These are phyloP conservation scores for Diaporthe nobilis DNA, from an alignment of 2,329 filamentous ascomycete genomes.

Conservation along the genomic window DNA sequence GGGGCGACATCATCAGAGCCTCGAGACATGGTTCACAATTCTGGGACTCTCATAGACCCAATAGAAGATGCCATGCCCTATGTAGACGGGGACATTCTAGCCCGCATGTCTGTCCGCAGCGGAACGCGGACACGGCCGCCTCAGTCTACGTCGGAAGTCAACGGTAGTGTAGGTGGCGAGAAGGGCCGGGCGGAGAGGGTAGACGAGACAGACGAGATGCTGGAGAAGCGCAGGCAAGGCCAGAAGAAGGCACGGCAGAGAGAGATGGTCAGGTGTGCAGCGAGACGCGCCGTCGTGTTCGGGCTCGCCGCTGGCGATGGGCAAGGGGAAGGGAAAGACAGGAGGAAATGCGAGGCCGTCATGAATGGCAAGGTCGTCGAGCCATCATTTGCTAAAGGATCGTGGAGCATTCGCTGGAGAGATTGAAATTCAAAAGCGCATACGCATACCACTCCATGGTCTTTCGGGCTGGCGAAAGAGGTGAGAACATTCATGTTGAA, in stretches of 20 bases:
- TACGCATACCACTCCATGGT: not conserved
- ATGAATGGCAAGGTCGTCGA: constrained; percentile 72
- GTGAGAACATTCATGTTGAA: not conserved
- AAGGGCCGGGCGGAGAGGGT: constrained; percentile 67
- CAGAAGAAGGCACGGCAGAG: constrained; percentile 60
- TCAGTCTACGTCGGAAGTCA: constrained; percentile 63
- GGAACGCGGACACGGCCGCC: constrained; percentile 54
- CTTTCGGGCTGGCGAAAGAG: not conserved
- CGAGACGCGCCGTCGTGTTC: constrained; percentile 72
- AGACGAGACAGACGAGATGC: constrained; percentile 65
- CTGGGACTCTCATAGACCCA: constrained; percentile 19
- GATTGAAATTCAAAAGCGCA: constrained; percentile 51
- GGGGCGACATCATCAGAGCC: not conserved
- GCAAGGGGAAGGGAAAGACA: constrained; percentile 42
- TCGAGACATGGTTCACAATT: not conserved
- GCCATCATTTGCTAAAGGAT: constrained; percentile 72
- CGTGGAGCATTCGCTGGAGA: constrained; percentile 72
- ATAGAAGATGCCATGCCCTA: not conserved
- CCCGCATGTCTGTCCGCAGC: constrained; percentile 54
- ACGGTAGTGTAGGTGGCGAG: constrained; percentile 69
- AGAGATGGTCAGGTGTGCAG: constrained; percentile 74
- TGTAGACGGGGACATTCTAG: constrained; percentile 45
- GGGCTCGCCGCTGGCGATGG: constrained; percentile 55
- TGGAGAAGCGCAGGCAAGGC: constrained; percentile 63
- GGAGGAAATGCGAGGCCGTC: constrained; percentile 69